Evolutionary conservation across 192 early-diverging fungal genomes (phyloP).

Genomic region (Entomortierella beljakovae): DNA sequence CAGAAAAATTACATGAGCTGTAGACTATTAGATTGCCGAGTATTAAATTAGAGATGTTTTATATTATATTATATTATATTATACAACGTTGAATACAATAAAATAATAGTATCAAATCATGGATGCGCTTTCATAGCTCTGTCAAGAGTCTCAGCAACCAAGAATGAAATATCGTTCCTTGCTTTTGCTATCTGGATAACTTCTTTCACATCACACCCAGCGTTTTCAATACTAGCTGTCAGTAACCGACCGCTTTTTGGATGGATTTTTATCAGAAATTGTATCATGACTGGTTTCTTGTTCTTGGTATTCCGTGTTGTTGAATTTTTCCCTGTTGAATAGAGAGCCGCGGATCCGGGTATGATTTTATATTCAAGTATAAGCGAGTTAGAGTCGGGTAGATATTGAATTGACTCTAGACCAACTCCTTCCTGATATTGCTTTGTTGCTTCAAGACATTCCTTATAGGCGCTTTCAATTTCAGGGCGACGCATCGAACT

Average conservation of each 20-base stretch:
- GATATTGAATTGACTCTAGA: constrained; percentile 32
- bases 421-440: constrained; percentile 52
- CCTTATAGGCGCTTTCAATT: constrained; percentile 37
- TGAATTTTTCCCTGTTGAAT: neutral
- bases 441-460: constrained; percentile 31
- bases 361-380: constrained; percentile 34
- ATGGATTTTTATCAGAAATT: constrained; percentile 37
- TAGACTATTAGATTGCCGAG: no score
- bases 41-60: no score
- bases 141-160: constrained; percentile 35
- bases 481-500: constrained; percentile 38
- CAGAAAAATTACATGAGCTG: no score
- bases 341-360: constrained; percentile 20
- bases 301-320: neutral
- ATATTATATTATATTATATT: no score
- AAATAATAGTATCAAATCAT: no score
- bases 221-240: constrained; percentile 33
- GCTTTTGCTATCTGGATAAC: constrained; percentile 37
- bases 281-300: constrained; percentile 22
- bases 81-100: no score
- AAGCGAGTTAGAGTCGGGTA: constrained; percentile 26
- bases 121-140: constrained; percentile 37
- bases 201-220: constrained; percentile 50
- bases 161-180: constrained; percentile 43
- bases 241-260: constrained; percentile 32